Conservation (phyloP, 768 basidiomycete genomes). For the Psilocybe cyanescens region DNA sequence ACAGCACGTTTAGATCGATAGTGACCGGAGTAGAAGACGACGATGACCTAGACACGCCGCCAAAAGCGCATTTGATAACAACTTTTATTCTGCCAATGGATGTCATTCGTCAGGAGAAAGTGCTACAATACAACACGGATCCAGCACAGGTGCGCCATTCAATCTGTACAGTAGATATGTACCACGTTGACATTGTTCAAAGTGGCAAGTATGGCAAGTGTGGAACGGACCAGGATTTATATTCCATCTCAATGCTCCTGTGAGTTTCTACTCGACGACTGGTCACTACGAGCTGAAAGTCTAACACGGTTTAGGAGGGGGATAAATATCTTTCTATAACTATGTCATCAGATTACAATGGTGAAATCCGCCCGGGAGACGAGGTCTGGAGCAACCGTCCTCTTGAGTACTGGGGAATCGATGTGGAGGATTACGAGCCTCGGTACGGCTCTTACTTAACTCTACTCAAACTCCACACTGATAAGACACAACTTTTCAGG, state of each 20-base stretch:
- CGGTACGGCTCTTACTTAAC: conserved; percentile 22
- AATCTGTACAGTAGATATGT: not conserved
- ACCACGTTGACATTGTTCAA: not conserved
- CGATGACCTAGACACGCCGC: not conserved
- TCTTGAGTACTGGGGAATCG: conserved; percentile 36
- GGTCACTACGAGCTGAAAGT: not conserved
- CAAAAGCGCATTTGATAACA: not conserved
- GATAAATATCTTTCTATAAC: conserved; percentile 29
- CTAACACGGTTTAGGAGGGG: conserved; percentile 21
- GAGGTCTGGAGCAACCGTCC: conserved; percentile 22
- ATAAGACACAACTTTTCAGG: conserved; percentile 18
- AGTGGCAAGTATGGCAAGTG: not conserved
- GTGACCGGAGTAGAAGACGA: not conserved
- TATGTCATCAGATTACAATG: conserved; percentile 24
- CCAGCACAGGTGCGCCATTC: not conserved
- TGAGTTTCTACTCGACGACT: not conserved
- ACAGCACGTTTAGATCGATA: not conserved
- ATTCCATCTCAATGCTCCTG: not conserved
- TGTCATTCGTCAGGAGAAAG: not conserved
- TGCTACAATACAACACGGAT: not conserved
- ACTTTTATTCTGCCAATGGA: not conserved
- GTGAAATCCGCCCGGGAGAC: conserved; percentile 14
- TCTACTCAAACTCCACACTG: not conserved
- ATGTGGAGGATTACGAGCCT: conserved; percentile 36
- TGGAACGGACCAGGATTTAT: not conserved